These are phyloP conservation scores for Suillus paluster DNA, from an alignment of 768 basidiomycete species.

Conservation along the genomic window DNA sequence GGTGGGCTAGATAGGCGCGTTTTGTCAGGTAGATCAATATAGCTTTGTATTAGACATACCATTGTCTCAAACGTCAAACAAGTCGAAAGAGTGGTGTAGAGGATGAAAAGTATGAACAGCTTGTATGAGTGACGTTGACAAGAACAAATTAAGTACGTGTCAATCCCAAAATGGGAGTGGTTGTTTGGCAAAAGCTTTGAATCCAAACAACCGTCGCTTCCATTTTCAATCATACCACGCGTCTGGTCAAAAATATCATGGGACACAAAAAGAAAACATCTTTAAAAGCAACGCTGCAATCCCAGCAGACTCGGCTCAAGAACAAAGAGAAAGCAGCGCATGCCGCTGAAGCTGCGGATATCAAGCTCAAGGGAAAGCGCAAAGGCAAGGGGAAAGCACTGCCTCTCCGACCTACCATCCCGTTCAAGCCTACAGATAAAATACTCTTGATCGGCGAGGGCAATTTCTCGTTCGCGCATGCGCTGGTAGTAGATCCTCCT, in stretches of 20 bases:
- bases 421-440: constrained; percentile 65
- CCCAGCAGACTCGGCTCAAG: constrained; percentile 69
- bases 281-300: constrained; percentile 69
- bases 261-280: constrained; percentile 57
- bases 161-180: constrained; percentile 7
- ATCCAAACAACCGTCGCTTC: constrained; percentile 34
- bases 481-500: constrained; percentile 60
- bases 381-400: constrained; percentile 42
- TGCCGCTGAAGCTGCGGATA: constrained; percentile 41
- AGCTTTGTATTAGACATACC: constrained; percentile 26
- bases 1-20: constrained; percentile 56
- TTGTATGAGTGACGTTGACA: constrained; percentile 7
- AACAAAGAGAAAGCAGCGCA: constrained; percentile 64
- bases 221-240: background rate
- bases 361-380: constrained; percentile 48
- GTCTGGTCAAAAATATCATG: constrained; percentile 21
- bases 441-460: constrained; percentile 91
- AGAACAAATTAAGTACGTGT: constrained; percentile 21
- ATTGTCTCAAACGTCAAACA: constrained; percentile 24
- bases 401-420: constrained; percentile 54
- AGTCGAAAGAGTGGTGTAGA: constrained; percentile 34
- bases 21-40: constrained; percentile 3
- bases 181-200: constrained; percentile 31
- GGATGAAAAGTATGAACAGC: constrained; percentile 7
- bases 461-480: constrained; percentile 89